Evolutionary conservation across 192 early-diverging fungal species (phyloP), one percentile per base, ranked within the genome.

Genomic region (Rhizophlyctis rosea): DNA sequence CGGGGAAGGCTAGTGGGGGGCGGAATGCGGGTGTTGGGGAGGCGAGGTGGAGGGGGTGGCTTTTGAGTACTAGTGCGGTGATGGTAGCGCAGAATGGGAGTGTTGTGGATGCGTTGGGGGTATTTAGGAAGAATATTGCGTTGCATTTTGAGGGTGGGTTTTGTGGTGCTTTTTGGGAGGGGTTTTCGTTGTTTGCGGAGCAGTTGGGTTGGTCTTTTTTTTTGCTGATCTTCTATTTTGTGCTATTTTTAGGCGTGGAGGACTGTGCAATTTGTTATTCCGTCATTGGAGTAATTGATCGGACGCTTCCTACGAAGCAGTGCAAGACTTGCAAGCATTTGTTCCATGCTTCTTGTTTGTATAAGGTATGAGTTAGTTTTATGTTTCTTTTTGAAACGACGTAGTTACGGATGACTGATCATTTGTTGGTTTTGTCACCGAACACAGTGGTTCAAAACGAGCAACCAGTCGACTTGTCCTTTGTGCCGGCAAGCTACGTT

Each of bases 231-330:
- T 44, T 50, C 28, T 54, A 27, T 54, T 13, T 49, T 59, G 25
- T 54, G 21, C 29, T 54, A 27, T 59, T 23, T 56, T n/a, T 27
- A 69, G 69, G 71, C 1, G 88, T 95, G 33, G 96, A 97, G 64
- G 94, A 97, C 69, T 99, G 96, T 66, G 86, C 90, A 1, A 98
- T 99, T 66, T 98, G 95, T 72, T 99, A 98, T 69, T 96, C 93
- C 25, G 88, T 97, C 49, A 91, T 99, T 18, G 90, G 92, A 34
- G 81, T 91, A 2, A 76, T 90, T 56, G 95, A 97, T 73, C 79
- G 87, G 54, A 85, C 87, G 16, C 68, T 97, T 53, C 97, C 97
- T 5, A 88, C 72, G 54, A 94, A 94, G 74, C 85, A 86, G 47
- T 99, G 97, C 76, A 75, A 78, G 39, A 96, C 93, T 0, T 99